Evolutionary conservation across 495 filamentous ascomycete genomes (phyloP), one percentile per base, ranked within the genome.

Genomic region (Pseudotulostoma volvatum): DNA sequence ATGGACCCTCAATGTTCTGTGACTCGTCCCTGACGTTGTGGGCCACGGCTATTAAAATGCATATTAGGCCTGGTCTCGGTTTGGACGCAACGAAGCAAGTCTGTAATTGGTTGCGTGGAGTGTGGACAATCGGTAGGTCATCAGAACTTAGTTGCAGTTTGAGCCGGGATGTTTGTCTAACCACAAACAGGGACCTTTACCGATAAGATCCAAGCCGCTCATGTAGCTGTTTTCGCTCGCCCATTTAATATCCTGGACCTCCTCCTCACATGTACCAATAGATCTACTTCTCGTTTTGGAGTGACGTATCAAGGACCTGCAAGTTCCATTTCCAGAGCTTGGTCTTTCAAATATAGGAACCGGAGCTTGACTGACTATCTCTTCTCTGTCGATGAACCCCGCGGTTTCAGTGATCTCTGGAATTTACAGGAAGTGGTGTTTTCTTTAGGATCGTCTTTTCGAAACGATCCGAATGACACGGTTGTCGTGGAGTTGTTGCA

Each of bases 11-110:
- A 15, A 50, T 75, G 15, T 63, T 93, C n/a, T 74, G 77, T 4
- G 90, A 95, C 49, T 73, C 82, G 19, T 76, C 81, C 18, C 56
- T 88, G n/a, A 66, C 64, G 2, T 52, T 94, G 20, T 87, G 86
- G 80, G 60, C 68, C 5, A 70, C 60, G 73, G 34, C 72, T 68
- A 46, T 63, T 68, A 39, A 71, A 63, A 41, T 70, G 18, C 59
- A 65, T 34, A 49, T 57, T 37, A 74, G 77, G 30, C 76, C 82
- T 4, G 76, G 72, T 15, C 66, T 72, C 3, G 71, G 71, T 30
- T 61, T 76, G 32, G 64, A 73, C 19, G 74, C 77, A 8, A 74
- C 73, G 18, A 76, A 76, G 40, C 68, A 79, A 36, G 68, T 86
- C 33, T 70, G 85, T 41, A 68, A 74, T 46, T 95, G 88, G 87